Conservation (phyloP, 75 land plant genomes). For the Selaginella moellendorffii region DNA sequence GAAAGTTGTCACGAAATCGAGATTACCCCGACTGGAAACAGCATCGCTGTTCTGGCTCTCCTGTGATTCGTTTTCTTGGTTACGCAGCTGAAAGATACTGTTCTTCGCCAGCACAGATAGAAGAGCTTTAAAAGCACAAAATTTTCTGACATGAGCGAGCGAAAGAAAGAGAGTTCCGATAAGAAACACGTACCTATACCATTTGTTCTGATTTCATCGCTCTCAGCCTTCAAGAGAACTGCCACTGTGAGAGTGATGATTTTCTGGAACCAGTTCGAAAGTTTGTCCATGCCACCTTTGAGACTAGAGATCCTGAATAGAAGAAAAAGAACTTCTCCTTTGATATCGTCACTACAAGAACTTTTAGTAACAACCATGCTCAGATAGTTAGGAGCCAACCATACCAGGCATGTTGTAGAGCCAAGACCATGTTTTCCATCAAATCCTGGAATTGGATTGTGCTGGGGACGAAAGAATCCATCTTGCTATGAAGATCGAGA, state of each 20-base stretch:
- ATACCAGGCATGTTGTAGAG: constrained; percentile 58
- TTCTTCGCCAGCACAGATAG: constrained; percentile 40
- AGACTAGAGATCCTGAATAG: constrained; percentile 45
- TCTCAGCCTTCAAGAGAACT: constrained; percentile 52
- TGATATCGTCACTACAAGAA: constrained; percentile 56
- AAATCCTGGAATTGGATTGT: constrained; percentile 23
- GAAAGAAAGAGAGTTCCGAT: neutral
- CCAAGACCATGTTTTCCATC: constrained; percentile 37
- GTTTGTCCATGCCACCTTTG: constrained; percentile 28
- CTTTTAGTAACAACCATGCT: neutral
- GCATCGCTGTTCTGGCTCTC: too few species aligned
- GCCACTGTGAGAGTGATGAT: constrained; percentile 40
- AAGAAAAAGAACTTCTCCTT: constrained; percentile 72
- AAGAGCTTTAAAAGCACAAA: constrained; percentile 31
- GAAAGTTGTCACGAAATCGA: constrained; percentile 28
- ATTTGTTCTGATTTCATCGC: constrained; percentile 65
- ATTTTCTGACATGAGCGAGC: neutral
- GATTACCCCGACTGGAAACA: too few species aligned
- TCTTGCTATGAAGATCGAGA: constrained; percentile 27
- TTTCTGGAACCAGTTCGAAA: constrained; percentile 25
- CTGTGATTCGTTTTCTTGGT: constrained; percentile 13
- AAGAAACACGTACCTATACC: constrained; percentile 47
- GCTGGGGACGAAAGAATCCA: constrained; percentile 17
- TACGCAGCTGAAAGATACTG: constrained; percentile 29
- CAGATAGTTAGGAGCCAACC: neutral